Evolutionary conservation across 2,329 filamentous ascomycete species (phyloP), one percentile per base, ranked within the genome.

Genomic region (Fusarium sp.): DNA sequence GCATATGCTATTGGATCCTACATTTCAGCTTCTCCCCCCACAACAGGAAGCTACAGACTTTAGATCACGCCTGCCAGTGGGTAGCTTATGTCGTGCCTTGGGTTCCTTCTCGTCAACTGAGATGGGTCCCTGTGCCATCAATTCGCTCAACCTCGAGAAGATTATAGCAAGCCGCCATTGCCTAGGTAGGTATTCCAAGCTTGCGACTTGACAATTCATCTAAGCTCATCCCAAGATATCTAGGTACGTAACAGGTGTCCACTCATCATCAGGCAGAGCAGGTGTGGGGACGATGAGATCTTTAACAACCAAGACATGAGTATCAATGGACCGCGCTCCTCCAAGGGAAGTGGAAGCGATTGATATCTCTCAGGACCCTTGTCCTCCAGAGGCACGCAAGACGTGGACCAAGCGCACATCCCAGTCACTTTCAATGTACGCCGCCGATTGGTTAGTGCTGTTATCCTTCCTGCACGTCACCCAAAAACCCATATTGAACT

Each of bases 391-490:
- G 57, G 57, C 64, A 63, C 65, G 40, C 57, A 70, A 71, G 67
- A 53, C 56, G 27, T 74, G 72, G 72, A 70, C 72, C 72, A 65
- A 74, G 72, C 72, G 70, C 42, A 51, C 52, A 67, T 61, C 60
- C 71, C 65, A 52, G 56, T 72, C 56, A 37, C 22, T 40, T 47
- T 45, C 32, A 20, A 46, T 57, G 41, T 67, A 24, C 46, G 30
- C 22, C 67, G 47, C 65, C 65, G 72, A 75, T 74, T 74, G 72
- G 72, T 41, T 62, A 56, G 53, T 59, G 54, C 61, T 66, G 54
- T 55, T 46, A 27, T 61, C 37, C 47, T 57, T 65, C 56, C 72
- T 74, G 72, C 72, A 75, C 72, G 69, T 71, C 69, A 71, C 69
- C 61, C 65, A 67, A 67, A 57, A 63, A 60, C 44, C 67, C 61